Percentiles rank a stretch among this genome's conserved stretches.
phyloP scores from a whole-genome alignment of 495 filamentous ascomycete species.

The Penicillium turbatum region DNA sequence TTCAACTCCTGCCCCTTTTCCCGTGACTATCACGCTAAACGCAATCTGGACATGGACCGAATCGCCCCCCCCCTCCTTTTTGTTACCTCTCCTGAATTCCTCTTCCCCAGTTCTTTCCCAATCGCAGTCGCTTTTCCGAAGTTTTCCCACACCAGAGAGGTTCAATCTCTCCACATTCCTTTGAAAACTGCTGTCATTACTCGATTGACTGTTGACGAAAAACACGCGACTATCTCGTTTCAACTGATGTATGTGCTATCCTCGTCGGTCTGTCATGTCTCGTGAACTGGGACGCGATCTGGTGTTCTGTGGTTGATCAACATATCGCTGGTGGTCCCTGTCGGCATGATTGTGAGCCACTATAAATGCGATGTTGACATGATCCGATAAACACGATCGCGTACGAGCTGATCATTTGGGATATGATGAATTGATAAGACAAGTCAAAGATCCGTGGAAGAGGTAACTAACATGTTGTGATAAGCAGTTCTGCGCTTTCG shows the following conservation, averaged over 20 bases:
- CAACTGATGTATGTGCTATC: slow-evolving; percentile 33
- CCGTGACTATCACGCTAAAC: slow-evolving; percentile 13
- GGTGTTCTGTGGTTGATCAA: background rate
- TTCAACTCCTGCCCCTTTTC: slow-evolving; percentile 8
- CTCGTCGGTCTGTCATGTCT: background rate
- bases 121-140: slow-evolving; percentile 18
- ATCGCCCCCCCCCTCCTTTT: slow-evolving; percentile 18
- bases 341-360: background rate
- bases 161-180: slow-evolving; percentile 46
- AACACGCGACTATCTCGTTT: slow-evolving; percentile 34
- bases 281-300: background rate
- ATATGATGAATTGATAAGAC: background rate
- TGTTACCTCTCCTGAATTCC: slow-evolving; percentile 17
- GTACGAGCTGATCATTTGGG: no score
- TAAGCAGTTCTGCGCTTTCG: background rate
- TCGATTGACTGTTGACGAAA: slow-evolving; percentile 33
- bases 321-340: background rate
- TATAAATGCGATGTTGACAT: background rate
- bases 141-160: slow-evolving; percentile 45
- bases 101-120: slow-evolving; percentile 21
- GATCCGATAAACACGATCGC: background rate
- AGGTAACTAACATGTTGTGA: background rate
- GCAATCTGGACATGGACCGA: slow-evolving; percentile 10
- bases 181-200: slow-evolving; percentile 32
- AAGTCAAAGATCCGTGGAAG: background rate